Base-by-base conservation (phyloP, 768 basidiomycete species). In the Coprinellus micaceus region DNA sequence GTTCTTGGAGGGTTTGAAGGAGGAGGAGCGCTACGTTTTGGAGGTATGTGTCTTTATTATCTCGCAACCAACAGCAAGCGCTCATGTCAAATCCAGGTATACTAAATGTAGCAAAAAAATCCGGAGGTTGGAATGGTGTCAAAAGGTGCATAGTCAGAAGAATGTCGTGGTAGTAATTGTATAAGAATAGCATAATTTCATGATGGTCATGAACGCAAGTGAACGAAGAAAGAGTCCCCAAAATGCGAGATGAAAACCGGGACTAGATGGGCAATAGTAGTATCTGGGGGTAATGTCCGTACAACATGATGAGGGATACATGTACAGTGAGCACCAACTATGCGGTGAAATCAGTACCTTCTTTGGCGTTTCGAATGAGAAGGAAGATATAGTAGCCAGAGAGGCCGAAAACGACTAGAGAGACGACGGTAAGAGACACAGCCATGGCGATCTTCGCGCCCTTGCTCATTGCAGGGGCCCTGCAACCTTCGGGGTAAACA, bases 1-100 rank as follows among this genome's bases (percentile, higher is more conserved):
- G 52, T 94, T 86, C 69, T 74, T 99, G 26, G 95, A 98, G 74
- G 77, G 85, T 44, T 71, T 95, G 65, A 97, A 99, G 75, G 96
- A 95, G 70, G 93, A 94, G 64, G 97, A 98, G 71, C 87, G 96
- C 44, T 99, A 98, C 71, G 94, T 99, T 9, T 81, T 98, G 22
- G 97, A 99, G 82, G 97, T 92, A 60, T 60, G 71, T 59, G 17
- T 26, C 26, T 47, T 54, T 49, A 28, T n/a, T 2, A 12, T 22
- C 40, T 5, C 22, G 28, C 43, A 26, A 33, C 28, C 15, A 39
- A 39, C 19, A 29, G 19, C 4, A 51, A 30, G 30, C 13, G 39
- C 56, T 57, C 21, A 57, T 37, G 19, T 25, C 19, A 13, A 21
- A 25, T 24, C 26, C 44, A 57, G 56, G 56, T 57, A 45, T 57